These are phyloP conservation scores for Asclepias syriaca DNA, from an alignment of 257 asterid species.

Conservation along the genomic window DNA sequence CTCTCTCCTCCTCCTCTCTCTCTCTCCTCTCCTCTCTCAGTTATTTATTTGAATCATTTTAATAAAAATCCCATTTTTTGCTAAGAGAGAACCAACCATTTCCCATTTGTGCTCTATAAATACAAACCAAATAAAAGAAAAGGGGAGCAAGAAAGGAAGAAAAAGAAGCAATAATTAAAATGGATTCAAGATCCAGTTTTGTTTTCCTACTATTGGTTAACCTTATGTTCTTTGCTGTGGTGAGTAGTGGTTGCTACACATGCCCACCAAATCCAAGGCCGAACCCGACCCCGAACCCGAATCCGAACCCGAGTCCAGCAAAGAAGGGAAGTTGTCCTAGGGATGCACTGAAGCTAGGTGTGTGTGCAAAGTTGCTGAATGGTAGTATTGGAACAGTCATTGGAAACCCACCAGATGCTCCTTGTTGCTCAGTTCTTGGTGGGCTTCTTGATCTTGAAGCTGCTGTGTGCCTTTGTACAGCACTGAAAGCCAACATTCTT, in stretches of 20 bases:
- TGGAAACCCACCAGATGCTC: slow-evolving; percentile 60
- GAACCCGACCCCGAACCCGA: slow-evolving; percentile 28
- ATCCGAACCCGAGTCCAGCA: slow-evolving; percentile 28
- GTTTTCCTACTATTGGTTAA: slow-evolving; percentile 36
- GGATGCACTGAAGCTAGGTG: slow-evolving; percentile 56
- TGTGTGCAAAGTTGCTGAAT: slow-evolving; percentile 57
- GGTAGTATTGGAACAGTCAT: slow-evolving; percentile 46
- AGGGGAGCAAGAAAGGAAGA: too few relatives aligned
- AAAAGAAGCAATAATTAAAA: neutral
- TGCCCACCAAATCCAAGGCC: slow-evolving; percentile 27
- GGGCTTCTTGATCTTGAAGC: slow-evolving; percentile 67
- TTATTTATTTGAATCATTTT: neutral
- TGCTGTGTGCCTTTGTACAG: slow-evolving; percentile 71
- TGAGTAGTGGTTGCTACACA: slow-evolving; percentile 39
- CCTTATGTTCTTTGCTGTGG: slow-evolving; percentile 41
- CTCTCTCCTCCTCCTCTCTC: neutral
- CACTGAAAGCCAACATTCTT: slow-evolving; percentile 61
- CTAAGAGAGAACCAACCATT: too few relatives aligned
- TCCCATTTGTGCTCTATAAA: slow-evolving; percentile 11
- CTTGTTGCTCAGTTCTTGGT: slow-evolving; percentile 58
- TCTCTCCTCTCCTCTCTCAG: too few relatives aligned
- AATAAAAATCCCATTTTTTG: neutral
- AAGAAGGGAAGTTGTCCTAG: slow-evolving; percentile 55
- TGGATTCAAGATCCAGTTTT: slow-evolving; percentile 38
- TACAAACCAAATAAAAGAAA: neutral